These are phyloP conservation scores for Hordeum vulgare DNA, from an alignment of 176 grass and related monocot genomes.

Conservation along the genomic window MorexV3_pseudomolecules_assembly NC_058521.1:46171628-46172127, in stretches of 20 bases:
- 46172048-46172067: constrained; percentile 90
- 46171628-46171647: too few relatives aligned
- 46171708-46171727: constrained; percentile 25
- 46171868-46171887: constrained; percentile 18
- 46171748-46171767: constrained; percentile 6
- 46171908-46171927: constrained; percentile 25
- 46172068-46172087: constrained; percentile 72
- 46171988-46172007: too few relatives aligned
- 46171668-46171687: not conserved
- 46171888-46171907: constrained; percentile 47
- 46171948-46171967: constrained; percentile 84
- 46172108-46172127: not conserved
- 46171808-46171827: constrained; percentile 56
- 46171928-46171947: constrained; percentile 88
- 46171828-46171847: constrained; percentile 41
- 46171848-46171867: constrained; percentile 36
- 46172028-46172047: constrained; percentile 71
- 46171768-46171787: constrained; percentile 2
- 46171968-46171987: not conserved
- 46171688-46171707: too few relatives aligned
- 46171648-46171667: too few relatives aligned
- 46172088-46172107: constrained; percentile 47
- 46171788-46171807: constrained; percentile 47
- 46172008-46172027: not conserved
- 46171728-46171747: constrained; percentile 30